Evolutionary conservation across 768 basidiomycete species (phyloP).

Genomic region (Tricholoma flavovirens): DNA sequence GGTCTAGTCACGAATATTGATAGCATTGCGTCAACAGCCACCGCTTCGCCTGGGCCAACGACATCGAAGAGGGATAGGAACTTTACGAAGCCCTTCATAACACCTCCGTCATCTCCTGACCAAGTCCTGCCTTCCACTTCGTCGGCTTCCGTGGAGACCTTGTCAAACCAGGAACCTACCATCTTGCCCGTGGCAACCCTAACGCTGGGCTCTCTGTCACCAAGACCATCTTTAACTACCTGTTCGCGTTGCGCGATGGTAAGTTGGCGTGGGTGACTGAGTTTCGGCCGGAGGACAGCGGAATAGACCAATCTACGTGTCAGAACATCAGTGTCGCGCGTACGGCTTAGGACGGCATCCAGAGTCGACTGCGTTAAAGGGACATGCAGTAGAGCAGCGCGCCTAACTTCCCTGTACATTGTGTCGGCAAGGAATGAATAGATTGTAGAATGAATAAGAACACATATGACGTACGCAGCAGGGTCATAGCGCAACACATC

Average conservation of each 20-base stretch:
- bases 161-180: constrained; percentile 77
- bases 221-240: constrained; percentile 81
- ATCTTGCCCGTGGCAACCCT: constrained; percentile 78
- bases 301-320: constrained; percentile 78
- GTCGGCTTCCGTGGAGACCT: constrained; percentile 37
- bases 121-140: constrained; percentile 26
- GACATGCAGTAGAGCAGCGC: constrained; percentile 76
- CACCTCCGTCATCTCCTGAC: constrained; percentile 40
- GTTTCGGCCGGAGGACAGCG: constrained; percentile 45
- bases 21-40: constrained; percentile 77
- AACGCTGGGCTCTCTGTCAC: constrained; percentile 82
- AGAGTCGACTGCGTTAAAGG: constrained; percentile 60
- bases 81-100: constrained; percentile 39
- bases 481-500: constrained; percentile 70
- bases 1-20: constrained; percentile 71
- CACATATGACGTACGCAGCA: constrained; percentile 43
- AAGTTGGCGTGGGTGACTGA: constrained; percentile 66
- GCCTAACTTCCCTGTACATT: constrained; percentile 73
- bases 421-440: background rate
- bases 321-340: constrained; percentile 78
- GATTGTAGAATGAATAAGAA: background rate
- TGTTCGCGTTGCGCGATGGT: constrained; percentile 78
- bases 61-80: constrained; percentile 52
- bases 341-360: constrained; percentile 64
- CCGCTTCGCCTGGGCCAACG: constrained; percentile 59